Evolutionary conservation across 495 filamentous ascomycete species (phyloP), one percentile per base, ranked within the genome.

Genomic region (Aspergillus haitiensis): DNA sequence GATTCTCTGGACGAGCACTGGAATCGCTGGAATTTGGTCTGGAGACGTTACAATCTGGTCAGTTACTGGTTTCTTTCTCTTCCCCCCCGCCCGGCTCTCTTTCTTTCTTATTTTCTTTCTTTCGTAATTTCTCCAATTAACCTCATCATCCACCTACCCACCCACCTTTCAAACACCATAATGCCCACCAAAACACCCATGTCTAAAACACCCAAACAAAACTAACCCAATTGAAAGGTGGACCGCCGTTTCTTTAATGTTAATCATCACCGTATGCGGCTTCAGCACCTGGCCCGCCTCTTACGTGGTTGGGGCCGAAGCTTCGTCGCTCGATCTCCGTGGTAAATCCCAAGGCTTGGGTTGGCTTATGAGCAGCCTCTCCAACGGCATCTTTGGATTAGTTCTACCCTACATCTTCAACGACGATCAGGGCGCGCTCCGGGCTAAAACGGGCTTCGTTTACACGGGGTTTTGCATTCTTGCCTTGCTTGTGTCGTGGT

Each of bases 371-470:
- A 69, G 64, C 11, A 64, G 70, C 2, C 39, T 72, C 10, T 56
- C 67, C 0, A 71, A 62, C 6, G 69, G 64, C 0, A 60, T 70
- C 0, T 69, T 73, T 11, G 65, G 69, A 0, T 55, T 74, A 5
- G 64, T 72, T 7, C 39, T 76, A 37, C 72, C 72, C 0, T 76
- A 76, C 49, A 69, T 73, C 0, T 76, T 74, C 32, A 76, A 76
- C 18, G 21, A 63, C 1, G 73, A 75, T 18, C 27, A 66, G 39
- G 70, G 70, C 0, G 61, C 69, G 5, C 61, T 75, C 6, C 48
- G 62, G 0, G 70, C 66, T 1, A 72, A 71, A 44, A 76, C 68
- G 0, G 74, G 70, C 8, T 76, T 76, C 27, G 58, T 75, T 1
- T 71, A 70, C 55, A 60, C 61, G 5, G 70, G 63, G 7, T 63